A percentile compares a stretch with the other conserved stretches of the same genome.
Evolutionary conservation across 179 eudicot genomes (phyloP).

Genomic region (Heliamphora pulchella): DNA sequence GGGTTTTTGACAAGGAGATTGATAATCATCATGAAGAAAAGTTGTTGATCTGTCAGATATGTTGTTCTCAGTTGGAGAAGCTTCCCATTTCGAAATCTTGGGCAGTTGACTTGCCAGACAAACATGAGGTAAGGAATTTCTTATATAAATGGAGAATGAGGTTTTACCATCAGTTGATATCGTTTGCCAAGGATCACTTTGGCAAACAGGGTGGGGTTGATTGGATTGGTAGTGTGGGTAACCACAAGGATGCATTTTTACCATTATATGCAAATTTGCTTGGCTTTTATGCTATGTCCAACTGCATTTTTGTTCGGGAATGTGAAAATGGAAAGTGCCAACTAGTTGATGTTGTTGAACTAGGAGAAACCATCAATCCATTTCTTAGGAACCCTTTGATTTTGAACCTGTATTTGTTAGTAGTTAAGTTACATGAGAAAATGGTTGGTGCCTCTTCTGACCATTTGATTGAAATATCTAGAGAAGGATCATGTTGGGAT

Average conservation of each 20-base stretch:
- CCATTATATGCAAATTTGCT: slow-evolving; percentile 84
- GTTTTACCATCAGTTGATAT: slow-evolving; percentile 46
- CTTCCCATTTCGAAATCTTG: slow-evolving; percentile 34
- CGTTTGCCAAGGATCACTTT: slow-evolving; percentile 38
- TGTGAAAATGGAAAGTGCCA: slow-evolving; percentile 27
- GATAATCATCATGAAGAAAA: slow-evolving; percentile 96
- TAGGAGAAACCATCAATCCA: slow-evolving; percentile 51
- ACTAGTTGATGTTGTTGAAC: slow-evolving; percentile 41
- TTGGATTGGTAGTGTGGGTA: slow-evolving; percentile 91
- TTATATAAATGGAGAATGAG: slow-evolving; percentile 55
- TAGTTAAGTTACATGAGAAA: slow-evolving; percentile 50
- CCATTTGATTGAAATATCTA: slow-evolving; percentile 20
- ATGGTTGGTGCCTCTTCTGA: slow-evolving; percentile 21
- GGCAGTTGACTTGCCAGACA: slow-evolving; percentile 19
- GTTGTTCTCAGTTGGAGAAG: slow-evolving; percentile 68
- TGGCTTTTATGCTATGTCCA: slow-evolving; percentile 57
- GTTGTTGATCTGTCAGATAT: slow-evolving; percentile 70
- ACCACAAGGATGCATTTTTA: slow-evolving; percentile 87
- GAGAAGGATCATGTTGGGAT: slow-evolving; percentile 46
- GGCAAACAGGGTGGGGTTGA: slow-evolving; percentile 36
- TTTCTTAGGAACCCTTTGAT: slow-evolving; percentile 71
- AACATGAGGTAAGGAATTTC: slow-evolving; percentile 24
- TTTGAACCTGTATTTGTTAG: slow-evolving; percentile 41
- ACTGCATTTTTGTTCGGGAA: slow-evolving; percentile 36
- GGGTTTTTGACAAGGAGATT: slow-evolving; percentile 91